These are phyloP conservation scores for Monascus ruber DNA, from an alignment of 2,329 filamentous ascomycete species.

Conservation along the genomic window DNA sequence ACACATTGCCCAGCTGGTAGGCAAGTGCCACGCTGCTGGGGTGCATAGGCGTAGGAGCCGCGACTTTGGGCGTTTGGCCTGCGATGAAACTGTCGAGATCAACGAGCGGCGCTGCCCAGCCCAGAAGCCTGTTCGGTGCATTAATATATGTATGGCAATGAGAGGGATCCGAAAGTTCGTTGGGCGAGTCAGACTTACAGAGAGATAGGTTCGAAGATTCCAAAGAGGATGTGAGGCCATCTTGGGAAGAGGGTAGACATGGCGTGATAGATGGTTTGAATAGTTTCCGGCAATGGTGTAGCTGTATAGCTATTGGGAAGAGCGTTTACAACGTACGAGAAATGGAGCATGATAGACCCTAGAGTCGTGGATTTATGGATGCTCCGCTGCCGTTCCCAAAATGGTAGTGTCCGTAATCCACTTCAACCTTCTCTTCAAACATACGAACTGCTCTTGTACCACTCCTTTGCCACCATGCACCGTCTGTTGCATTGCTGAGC, in stretches of 20 bases:
- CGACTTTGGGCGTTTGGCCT: slow-evolving; percentile 43
- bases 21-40: slow-evolving; percentile 44
- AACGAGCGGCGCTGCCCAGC: slow-evolving; percentile 46
- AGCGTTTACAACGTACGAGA: too few species aligned
- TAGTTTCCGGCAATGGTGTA: too few species aligned
- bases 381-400: too few species aligned
- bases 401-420: too few species aligned
- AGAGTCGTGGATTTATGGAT: too few species aligned
- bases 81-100: slow-evolving; percentile 52
- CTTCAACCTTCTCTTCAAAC: too few species aligned
- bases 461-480: too few species aligned
- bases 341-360: too few species aligned
- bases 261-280: background rate
- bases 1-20: slow-evolving; percentile 59
- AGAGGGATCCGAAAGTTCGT: too few species aligned
- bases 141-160: background rate
- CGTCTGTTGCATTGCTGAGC: too few species aligned
- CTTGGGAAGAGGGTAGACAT: slow-evolving; percentile 44
- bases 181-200: slow-evolving; percentile 38
- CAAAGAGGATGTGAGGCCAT: slow-evolving; percentile 56
- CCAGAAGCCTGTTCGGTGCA: slow-evolving; percentile 40
- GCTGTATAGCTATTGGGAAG: too few species aligned
- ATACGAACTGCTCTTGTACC: too few species aligned
- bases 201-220: slow-evolving; percentile 56
- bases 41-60: slow-evolving; percentile 18